A percentile compares a stretch with the other conserved stretches of the same genome.
Evolutionary conservation across 2,329 filamentous ascomycete genomes (phyloP).

Genomic region (Talaromyces sp.): DNA sequence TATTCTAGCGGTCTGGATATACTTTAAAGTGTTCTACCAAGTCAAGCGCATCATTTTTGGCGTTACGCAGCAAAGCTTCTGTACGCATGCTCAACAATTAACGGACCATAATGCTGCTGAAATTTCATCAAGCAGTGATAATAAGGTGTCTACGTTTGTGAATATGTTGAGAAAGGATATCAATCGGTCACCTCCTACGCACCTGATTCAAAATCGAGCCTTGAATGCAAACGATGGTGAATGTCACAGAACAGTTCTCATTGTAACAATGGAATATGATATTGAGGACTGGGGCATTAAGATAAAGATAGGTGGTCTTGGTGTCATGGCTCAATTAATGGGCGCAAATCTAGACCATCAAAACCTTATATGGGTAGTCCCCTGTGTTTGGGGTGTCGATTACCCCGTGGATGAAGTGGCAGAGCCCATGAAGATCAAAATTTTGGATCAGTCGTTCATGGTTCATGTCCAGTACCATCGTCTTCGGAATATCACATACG

Average conservation of each 20-base stretch:
- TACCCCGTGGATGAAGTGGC: constrained; percentile 56
- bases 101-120: constrained; percentile 16
- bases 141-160: constrained; percentile 8
- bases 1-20: constrained; percentile 48
- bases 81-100: constrained; percentile 23
- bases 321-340: constrained; percentile 65
- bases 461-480: constrained; percentile 59
- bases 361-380: constrained; percentile 58
- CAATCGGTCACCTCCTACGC: constrained; percentile 5
- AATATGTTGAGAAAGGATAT: neutral
- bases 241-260: constrained; percentile 51
- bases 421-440: constrained; percentile 56
- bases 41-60: constrained; percentile 58
- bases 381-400: constrained; percentile 57
- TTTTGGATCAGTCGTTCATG: constrained; percentile 55
- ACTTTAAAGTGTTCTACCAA: constrained; percentile 56
- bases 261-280: constrained; percentile 65
- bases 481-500: constrained; percentile 60
- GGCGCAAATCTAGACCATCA: constrained; percentile 58
- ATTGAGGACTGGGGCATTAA: constrained; percentile 64
- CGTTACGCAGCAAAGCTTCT: constrained; percentile 39
- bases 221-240: constrained; percentile 16
- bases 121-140: constrained; percentile 27
- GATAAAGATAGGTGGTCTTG: constrained; percentile 64
- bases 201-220: constrained; percentile 3